Evolutionary conservation across 2,329 filamentous ascomycete genomes (phyloP).

Genomic region (Alternaria longipes): DNA sequence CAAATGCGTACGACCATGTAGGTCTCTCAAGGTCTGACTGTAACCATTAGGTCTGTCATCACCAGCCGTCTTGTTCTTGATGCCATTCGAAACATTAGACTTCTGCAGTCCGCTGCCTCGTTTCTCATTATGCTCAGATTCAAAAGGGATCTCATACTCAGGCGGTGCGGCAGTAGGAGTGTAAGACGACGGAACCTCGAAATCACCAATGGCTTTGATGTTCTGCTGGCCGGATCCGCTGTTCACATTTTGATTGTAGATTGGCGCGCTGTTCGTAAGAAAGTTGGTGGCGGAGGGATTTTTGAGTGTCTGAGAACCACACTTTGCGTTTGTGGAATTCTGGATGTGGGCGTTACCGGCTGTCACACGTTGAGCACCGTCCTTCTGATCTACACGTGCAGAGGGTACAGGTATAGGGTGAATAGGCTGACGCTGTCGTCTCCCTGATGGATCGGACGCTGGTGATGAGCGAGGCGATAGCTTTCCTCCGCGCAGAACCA

Average conservation of each 20-base stretch:
- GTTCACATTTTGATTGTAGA: background rate
- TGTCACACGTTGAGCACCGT: background rate
- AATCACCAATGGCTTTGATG: background rate
- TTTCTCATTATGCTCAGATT: background rate
- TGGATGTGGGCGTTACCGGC: background rate
- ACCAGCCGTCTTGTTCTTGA: background rate
- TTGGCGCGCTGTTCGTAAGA: background rate
- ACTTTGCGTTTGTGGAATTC: background rate
- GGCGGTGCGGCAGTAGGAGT: background rate
- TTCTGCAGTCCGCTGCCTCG: background rate
- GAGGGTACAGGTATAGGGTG: background rate
- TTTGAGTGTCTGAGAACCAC: background rate
- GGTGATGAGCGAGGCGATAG: background rate
- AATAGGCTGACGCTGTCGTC: background rate
- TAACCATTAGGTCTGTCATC: background rate
- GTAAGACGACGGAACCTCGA: background rate
- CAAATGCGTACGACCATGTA: background rate
- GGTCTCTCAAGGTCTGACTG: background rate
- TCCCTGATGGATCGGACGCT: background rate
- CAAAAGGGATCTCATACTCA: background rate
- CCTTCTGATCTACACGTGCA: background rate
- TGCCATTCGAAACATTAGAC: no score
- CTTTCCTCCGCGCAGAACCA: background rate
- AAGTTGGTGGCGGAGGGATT: background rate
- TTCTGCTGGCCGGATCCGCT: background rate